Evolutionary conservation across 75 land plant species (phyloP).

Genomic region (Sequoiadendron giganteum): DNA sequence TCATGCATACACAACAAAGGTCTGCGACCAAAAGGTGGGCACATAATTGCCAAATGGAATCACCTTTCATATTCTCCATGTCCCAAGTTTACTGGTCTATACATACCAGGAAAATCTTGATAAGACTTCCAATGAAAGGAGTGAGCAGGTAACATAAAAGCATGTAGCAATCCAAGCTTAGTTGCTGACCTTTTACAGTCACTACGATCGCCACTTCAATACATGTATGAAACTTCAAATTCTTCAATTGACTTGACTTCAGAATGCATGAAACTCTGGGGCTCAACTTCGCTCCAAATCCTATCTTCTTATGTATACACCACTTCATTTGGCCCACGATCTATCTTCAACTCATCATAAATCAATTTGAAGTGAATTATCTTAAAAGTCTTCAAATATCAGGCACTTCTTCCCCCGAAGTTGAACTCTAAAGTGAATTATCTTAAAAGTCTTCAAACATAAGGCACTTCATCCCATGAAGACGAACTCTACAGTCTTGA

Average conservation of each 20-base stretch:
- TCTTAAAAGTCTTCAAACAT: constrained; percentile 18
- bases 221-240: constrained; percentile 11
- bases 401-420: constrained; percentile 8
- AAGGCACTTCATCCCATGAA: constrained; percentile 11
- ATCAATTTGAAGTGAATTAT: constrained; percentile 9
- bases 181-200: constrained; percentile 18
- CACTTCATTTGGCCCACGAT: constrained; percentile 11
- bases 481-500: constrained; percentile 10
- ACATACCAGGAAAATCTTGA: constrained; percentile 12
- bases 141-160: constrained; percentile 7
- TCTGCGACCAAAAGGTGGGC: constrained; percentile 4
- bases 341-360: constrained; percentile 12
- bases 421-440: constrained; percentile 6
- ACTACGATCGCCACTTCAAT: constrained; percentile 15
- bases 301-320: constrained; percentile 9
- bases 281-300: constrained; percentile 7
- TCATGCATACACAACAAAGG: constrained; percentile 1
- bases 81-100: constrained; percentile 9
- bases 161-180: constrained; percentile 14
- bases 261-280: not conserved
- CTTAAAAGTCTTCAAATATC: constrained; percentile 15
- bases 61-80: constrained; percentile 2
- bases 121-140: constrained; percentile 7
- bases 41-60: constrained; percentile 7
- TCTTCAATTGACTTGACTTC: constrained; percentile 12